phyloP scores from a whole-genome alignment of 768 basidiomycete genomes.

The Collybiopsis luxurians region DNA sequence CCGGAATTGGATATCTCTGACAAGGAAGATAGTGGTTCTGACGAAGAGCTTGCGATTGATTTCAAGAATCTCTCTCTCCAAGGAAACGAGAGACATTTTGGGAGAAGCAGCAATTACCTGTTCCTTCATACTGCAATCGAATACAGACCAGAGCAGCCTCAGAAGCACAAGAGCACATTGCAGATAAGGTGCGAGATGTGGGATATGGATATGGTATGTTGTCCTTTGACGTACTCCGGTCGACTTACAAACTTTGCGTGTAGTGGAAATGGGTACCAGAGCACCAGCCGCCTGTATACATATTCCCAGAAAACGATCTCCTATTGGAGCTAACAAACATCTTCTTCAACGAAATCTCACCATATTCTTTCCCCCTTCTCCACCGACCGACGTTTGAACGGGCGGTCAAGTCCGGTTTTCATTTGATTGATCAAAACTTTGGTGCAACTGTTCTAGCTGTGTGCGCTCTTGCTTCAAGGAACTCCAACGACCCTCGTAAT shows the following conservation, averaged over 20 bases:
- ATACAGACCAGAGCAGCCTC: background rate
- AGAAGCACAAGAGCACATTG: background rate
- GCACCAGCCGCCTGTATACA: background rate
- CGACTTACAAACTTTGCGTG: background rate
- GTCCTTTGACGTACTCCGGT: background rate
- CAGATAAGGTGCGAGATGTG: background rate
- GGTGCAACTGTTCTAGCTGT: slow-evolving; percentile 44
- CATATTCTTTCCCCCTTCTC: slow-evolving; percentile 39
- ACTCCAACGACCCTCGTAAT: slow-evolving; percentile 41
- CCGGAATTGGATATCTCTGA: background rate
- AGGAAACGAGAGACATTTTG: background rate
- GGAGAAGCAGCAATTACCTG: background rate
- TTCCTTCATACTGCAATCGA: background rate
- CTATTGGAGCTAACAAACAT: slow-evolving; percentile 38
- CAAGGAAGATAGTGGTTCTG: background rate
- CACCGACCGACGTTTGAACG: slow-evolving; percentile 51
- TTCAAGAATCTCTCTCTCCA: background rate
- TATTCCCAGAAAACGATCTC: slow-evolving; percentile 36
- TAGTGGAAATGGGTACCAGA: slow-evolving; percentile 4
- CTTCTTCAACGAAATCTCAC: slow-evolving; percentile 44
- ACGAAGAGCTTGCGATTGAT: background rate
- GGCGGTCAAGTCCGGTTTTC: slow-evolving; percentile 20
- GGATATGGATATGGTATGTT: background rate
- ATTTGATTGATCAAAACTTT: slow-evolving; percentile 25
- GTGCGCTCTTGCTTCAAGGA: slow-evolving; percentile 47